Evolutionary conservation across 129 eudicot genomes (phyloP).

Genomic region (Sambucus nigra): DNA sequence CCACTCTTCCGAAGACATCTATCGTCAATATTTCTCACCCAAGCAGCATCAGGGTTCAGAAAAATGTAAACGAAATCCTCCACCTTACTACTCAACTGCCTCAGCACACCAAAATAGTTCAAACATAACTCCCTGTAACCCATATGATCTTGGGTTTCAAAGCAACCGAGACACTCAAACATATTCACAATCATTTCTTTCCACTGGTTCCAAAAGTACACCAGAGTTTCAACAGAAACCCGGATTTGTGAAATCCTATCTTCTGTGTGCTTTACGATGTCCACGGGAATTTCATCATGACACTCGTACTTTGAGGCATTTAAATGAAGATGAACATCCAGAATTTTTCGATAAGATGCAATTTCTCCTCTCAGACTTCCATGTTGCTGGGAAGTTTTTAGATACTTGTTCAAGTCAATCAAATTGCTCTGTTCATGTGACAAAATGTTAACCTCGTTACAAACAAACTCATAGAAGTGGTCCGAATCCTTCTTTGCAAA

Average conservation of each 20-base stretch:
- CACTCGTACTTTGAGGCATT: constrained; percentile 36
- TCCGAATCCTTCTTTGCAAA: constrained; percentile 24
- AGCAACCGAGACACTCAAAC: constrained; percentile 26
- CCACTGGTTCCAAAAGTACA: constrained; percentile 48
- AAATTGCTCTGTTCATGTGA: constrained; percentile 26
- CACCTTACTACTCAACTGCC: constrained; percentile 6
- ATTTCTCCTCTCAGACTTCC: constrained; percentile 32
- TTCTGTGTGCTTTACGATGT: constrained; percentile 17
- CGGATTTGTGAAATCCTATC: constrained; percentile 20
- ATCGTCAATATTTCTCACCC: constrained; percentile 36
- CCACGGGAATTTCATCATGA: constrained; percentile 21
- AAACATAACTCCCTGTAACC: constrained; percentile 31
- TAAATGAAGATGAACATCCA: constrained; percentile 29
- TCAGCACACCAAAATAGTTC: constrained; percentile 50
- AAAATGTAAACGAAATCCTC: constrained; percentile 19
- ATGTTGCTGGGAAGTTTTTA: constrained; percentile 20
- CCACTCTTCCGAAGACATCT: constrained; percentile 17
- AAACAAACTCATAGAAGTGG: constrained; percentile 22
- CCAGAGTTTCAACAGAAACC: constrained; percentile 37
- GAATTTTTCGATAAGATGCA: constrained; percentile 24
- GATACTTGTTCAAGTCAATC: constrained; percentile 22
- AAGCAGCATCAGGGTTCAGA: constrained; percentile 40
- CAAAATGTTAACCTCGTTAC: constrained; percentile 31
- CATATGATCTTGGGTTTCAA: constrained; percentile 17
- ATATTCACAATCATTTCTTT: constrained; percentile 22